phyloP scores from a whole-genome alignment of 2,329 filamentous ascomycete genomes.

The Pyricularia sp. region DNA sequence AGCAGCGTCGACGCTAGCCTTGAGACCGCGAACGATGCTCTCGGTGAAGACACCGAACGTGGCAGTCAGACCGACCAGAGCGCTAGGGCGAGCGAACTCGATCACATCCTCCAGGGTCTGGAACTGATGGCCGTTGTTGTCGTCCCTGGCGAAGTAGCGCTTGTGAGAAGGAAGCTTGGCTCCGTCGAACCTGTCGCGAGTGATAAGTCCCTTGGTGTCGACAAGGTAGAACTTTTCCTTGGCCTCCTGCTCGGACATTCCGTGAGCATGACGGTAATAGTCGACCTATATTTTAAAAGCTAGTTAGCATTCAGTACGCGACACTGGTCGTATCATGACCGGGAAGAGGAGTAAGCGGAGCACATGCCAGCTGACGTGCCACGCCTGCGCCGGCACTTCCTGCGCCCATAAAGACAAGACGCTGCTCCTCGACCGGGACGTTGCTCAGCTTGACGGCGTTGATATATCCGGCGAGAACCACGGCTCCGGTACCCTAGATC shows the following conservation, averaged over 20 bases:
- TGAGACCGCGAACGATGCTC: constrained; percentile 60
- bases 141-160: constrained; percentile 53
- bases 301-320: no score
- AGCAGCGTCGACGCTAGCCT: constrained; percentile 48
- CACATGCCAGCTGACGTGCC: constrained; percentile 65
- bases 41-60: constrained; percentile 92
- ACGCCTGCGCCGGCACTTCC: constrained; percentile 94
- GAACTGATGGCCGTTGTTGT: constrained; percentile 57
- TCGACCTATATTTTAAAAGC: constrained; percentile 40
- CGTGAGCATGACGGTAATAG: constrained; percentile 78
- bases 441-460: constrained; percentile 71
- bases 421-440: constrained; percentile 77
- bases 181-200: constrained; percentile 72
- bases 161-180: constrained; percentile 76
- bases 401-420: constrained; percentile 89
- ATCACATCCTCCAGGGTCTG: constrained; percentile 80
- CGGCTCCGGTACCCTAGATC: constrained; percentile 73
- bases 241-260: constrained; percentile 76
- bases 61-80: constrained; percentile 86
- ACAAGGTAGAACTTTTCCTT: constrained; percentile 93
- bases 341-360: no score
- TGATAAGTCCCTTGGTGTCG: constrained; percentile 92
- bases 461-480: constrained; percentile 76
- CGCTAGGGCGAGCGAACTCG: constrained; percentile 88
- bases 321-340: no score